Base-by-base conservation (phyloP, 495 filamentous ascomycete genomes). In the Lophium mytilinum region DNA sequence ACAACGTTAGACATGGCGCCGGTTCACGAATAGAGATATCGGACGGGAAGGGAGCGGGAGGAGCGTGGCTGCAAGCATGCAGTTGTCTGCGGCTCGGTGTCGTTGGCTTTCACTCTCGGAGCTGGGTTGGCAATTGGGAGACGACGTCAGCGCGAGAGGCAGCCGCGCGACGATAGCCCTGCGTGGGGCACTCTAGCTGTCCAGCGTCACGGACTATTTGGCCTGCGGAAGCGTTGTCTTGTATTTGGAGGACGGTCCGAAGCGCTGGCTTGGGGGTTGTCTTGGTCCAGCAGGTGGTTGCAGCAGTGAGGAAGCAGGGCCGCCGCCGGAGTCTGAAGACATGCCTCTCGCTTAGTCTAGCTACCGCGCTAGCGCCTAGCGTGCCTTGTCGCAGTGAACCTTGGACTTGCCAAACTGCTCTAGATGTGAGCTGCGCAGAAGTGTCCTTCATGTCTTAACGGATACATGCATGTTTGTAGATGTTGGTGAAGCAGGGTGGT, bases 1-100 rank as follows among this genome's bases (percentile, higher is more conserved):
- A 62, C 46, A 42, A 52, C 40, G 55, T 66, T 66, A 47, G 63
- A 66, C 63, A 66, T 66, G 48, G 47, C 39, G 43, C 17, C 52
- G 12, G 40, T 18, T n/a, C 17, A 33, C n/a, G 40, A 19, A 52
- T 21, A 12, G 24, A 15, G 41, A 21, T 54, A 54, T 42, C 37
- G 42, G 17, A 34, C 24, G 24, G 6, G 9, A 19, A 14, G 17
- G 36, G 15, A 4, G 12, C 6, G 24, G 36, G 14, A 45, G 37
- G 36, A 21, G 52, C 19, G 36, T 42, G n/a, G 37, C 15, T 30
- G 37, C 15, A 21, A 19, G 21, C 18, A 30, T 18, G 17, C 5
- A 18, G 17, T 12, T 11, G 42, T 33, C n/a, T 54, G 24, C 52
- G 10, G 42, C 41, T 8, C 15, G 37, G 36, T 24, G 30, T 50